Base-by-base conservation (phyloP, 2,329 filamentous ascomycete species). In the Ascochyta pisi region DNA sequence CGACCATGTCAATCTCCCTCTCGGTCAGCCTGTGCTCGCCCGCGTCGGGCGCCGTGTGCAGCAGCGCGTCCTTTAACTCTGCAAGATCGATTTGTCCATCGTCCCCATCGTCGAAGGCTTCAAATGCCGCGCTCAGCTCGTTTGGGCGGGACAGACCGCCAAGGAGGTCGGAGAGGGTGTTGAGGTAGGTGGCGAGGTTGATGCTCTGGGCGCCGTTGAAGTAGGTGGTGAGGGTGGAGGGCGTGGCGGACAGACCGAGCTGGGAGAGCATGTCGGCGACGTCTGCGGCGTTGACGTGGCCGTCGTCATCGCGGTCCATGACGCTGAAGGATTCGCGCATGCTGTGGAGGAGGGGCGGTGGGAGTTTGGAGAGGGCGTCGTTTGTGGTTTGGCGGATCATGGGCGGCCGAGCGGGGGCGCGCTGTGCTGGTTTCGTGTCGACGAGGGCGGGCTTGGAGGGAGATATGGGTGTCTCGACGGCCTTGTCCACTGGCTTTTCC, bases 51-150 rank as follows among this genome's bases (percentile, higher is more conserved):
- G 87, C 86, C 0, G 92, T 96, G 63, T 92, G 85, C 37, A 97
- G 77, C 40, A 99, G 76, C 0, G 94, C 92, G 65, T 95, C 91
- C 41, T 90, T 86, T 60, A 99, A 78, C 75, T 96, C 92, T 0
- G 80, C 84, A 19, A 96, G 79, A 71, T 98, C 92, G 35, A 98
- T 87, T 76, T 97, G 92, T 3, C 95, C 95, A 67, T 90, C 95
- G 73, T 99, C 95, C 61, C 96, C 92, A 60, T 96, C 91, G 70
- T 99, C 95, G 72, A 98, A 98, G 0, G 95, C 95, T 2, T 92
- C 92, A 65, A 99, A 94, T 0, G 95, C 95, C 1, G 92, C 94
- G 19, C 92, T 80, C 9, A 99, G 83, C 72, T 99, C 95, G 15
- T 86, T 84, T 22, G 87, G 85, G 0, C 90, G 88, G 0, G 91